phyloP scores from a whole-genome alignment of 306 rosid species.

The Medicago ruthenica region DNA sequence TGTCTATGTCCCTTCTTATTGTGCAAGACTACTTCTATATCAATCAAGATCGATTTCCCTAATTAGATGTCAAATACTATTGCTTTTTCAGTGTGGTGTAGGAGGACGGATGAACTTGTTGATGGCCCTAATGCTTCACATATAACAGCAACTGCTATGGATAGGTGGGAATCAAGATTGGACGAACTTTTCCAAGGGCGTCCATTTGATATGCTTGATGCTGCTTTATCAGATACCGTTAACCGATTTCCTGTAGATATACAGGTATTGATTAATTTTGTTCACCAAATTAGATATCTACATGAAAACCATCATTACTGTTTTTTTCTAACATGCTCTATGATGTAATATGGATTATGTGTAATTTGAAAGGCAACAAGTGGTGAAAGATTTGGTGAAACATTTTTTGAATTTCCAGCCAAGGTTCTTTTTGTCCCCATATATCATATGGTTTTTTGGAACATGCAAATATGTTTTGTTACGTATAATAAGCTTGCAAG shows the following conservation, averaged over 20 bases:
- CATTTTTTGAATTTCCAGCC: background rate
- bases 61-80: constrained; percentile 24
- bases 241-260: constrained; percentile 62
- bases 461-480: constrained; percentile 1
- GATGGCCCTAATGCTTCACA: constrained; percentile 72
- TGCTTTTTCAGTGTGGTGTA: constrained; percentile 66
- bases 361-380: no score
- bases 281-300: constrained; percentile 7
- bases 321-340: background rate
- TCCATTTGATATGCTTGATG: constrained; percentile 70
- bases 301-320: background rate
- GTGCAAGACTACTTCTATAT: background rate
- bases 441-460: constrained; percentile 25
- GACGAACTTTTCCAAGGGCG: constrained; percentile 66
- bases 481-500: constrained; percentile 11
- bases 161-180: constrained; percentile 66
- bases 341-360: no score
- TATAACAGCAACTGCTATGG: constrained; percentile 63
- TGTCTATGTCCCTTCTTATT: background rate
- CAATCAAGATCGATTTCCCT: background rate
- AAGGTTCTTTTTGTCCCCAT: constrained; percentile 17
- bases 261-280: constrained; percentile 46
- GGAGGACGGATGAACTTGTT: constrained; percentile 71
- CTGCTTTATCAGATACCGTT: constrained; percentile 63
- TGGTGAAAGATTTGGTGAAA: no score